A percentile compares a stretch with the other conserved stretches of the same genome.
These are phyloP conservation scores for Canariomyces notabilis DNA, from an alignment of 2,329 filamentous ascomycete species.

Conservation along the genomic window DNA sequence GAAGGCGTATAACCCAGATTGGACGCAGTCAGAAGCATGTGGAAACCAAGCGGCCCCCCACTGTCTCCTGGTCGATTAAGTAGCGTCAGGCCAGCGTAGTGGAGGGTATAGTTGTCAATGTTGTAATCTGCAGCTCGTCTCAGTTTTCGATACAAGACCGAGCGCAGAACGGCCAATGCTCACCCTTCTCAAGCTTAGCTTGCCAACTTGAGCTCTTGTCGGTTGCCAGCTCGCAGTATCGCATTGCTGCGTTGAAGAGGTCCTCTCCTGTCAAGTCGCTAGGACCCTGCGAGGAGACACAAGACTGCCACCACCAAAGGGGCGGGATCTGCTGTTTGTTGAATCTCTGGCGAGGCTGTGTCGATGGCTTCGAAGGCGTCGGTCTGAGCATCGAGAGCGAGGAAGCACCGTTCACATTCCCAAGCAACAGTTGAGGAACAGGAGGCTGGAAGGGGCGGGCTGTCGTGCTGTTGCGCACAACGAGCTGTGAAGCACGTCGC, in stretches of 20 bases:
- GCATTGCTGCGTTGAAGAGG: constrained; percentile 21
- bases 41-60: constrained; percentile 24
- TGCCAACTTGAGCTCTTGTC: constrained; percentile 24
- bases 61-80: constrained; percentile 5
- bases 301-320: constrained; percentile 25
- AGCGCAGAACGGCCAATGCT: neutral
- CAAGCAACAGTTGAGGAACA: neutral
- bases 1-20: constrained; percentile 33
- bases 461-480: neutral
- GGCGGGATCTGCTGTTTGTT: constrained; percentile 26
- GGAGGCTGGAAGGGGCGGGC: neutral
- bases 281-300: constrained; percentile 10
- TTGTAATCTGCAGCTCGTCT: constrained; percentile 17
- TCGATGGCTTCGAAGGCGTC: neutral
- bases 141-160: neutral
- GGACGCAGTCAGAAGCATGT: constrained; percentile 34
- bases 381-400: neutral
- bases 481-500: neutral
- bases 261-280: constrained; percentile 22
- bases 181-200: constrained; percentile 19
- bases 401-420: neutral
- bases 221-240: constrained; percentile 26
- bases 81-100: constrained; percentile 31
- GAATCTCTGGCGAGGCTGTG: neutral
- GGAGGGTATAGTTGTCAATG: constrained; percentile 29